These are phyloP conservation scores for Mallotus japonicus DNA, from an alignment of 441 rosid species.

Conservation along the genomic window DNA sequence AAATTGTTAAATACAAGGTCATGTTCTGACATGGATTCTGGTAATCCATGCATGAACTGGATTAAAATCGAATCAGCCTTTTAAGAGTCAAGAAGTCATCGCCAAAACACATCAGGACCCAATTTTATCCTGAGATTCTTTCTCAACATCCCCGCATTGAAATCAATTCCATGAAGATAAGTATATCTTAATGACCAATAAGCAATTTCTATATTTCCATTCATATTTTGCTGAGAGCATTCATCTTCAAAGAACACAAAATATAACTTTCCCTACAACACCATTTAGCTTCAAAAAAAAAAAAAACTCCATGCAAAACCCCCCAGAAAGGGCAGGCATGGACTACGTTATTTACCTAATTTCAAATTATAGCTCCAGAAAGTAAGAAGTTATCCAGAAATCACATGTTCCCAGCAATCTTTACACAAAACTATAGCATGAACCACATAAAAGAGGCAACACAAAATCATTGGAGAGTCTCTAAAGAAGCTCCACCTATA, in stretches of 20 bases:
- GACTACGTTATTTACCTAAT: not conserved
- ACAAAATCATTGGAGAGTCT: not conserved
- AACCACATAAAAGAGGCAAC: not conserved
- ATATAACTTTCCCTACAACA: not conserved
- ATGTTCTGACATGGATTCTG: slow-evolving; percentile 11
- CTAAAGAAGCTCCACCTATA: not conserved
- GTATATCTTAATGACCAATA: not conserved
- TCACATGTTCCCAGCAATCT: slow-evolving; percentile 1
- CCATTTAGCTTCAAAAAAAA: not conserved
- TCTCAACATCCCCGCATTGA: not conserved
- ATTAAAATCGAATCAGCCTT: not conserved
- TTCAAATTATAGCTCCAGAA: not conserved
- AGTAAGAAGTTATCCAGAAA: not conserved
- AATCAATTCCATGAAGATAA: not conserved
- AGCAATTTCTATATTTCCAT: not conserved
- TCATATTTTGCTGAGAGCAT: not conserved
- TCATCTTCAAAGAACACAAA: not conserved
- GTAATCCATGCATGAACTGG: not conserved
- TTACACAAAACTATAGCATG: not conserved
- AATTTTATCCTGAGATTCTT: not conserved
- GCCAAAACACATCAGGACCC: not conserved
- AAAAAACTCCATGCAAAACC: not conserved
- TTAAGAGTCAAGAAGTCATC: not conserved
- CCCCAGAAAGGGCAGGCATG: not conserved
- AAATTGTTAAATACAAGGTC: not conserved